phyloP scores from a whole-genome alignment of 202 grass and related monocot species.

The Musa balbisiana region DNA sequence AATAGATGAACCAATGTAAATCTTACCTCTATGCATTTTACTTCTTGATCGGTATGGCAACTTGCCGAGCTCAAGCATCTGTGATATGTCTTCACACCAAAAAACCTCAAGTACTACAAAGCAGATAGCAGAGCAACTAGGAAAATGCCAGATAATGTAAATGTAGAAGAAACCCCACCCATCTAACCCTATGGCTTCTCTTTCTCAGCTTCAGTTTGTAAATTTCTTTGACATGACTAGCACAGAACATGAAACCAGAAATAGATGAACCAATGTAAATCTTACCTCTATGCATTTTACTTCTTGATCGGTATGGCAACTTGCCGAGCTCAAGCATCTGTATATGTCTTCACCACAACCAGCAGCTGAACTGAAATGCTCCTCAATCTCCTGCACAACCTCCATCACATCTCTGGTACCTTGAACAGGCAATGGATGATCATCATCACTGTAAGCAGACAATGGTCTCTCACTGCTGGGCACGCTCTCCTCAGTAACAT shows the following conservation, averaged over 20 bases:
- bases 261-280: conserved; percentile 29
- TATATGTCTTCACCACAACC: conserved; percentile 44
- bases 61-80: conserved; percentile 71
- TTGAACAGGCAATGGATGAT: conserved; percentile 27
- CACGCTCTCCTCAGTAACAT: conserved; percentile 7
- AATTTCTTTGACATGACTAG: not conserved
- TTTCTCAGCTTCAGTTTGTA: not conserved
- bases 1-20: conserved; percentile 26
- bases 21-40: conserved; percentile 63
- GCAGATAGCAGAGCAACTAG: too few species aligned
- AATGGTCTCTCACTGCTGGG: conserved; percentile 25
- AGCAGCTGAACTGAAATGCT: conserved; percentile 36
- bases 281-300: conserved; percentile 61
- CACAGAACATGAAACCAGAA: not conserved
- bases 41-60: conserved; percentile 30
- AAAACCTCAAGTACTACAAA: too few species aligned
- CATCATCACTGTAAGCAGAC: conserved; percentile 25
- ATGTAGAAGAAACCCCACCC: not conserved
- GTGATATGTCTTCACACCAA: conserved; percentile 45
- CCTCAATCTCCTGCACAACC: conserved; percentile 54
- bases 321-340: conserved; percentile 69
- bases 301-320: conserved; percentile 30
- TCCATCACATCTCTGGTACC: conserved; percentile 41
- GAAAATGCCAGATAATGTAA: not conserved
- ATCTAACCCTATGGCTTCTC: not conserved